Base-by-base conservation (phyloP, 805 yeast genomes). In the Scheffersomyces amazonensis region DNA sequence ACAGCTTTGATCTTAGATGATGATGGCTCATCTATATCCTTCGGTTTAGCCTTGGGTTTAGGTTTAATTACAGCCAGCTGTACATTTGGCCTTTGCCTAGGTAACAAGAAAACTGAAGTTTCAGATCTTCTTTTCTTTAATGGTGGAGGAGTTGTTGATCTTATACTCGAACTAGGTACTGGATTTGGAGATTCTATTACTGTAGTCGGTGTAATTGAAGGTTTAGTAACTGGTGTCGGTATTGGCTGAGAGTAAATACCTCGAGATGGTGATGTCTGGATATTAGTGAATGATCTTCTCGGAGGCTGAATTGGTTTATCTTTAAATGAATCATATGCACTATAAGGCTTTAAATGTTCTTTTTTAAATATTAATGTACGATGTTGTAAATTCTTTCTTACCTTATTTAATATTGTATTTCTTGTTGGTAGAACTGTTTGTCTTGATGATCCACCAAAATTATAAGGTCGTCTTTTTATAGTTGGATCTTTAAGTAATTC, bases 351-450 rank as follows among this genome's bases (percentile, higher is more conserved):
- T n/a, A 34, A 19, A 22, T 36, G 37, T 36, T 15, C 39, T 39
- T 34, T 45, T 10, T 48, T 45, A 42, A 67, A 67, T 60, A 65
- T 64, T 27, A 59, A 43, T 25, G 58, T 52, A 31, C 74, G 47
- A 33, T 48, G 46, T 46, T 56, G 63, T n/a, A 63, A 40, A n/a
- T 69, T 73, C 31, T 48, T 48, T 40, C 53, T 51, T 11, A 69
- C 73, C 43, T 57, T 60, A 25, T 56, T 58, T 37, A 68, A 43
- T 16, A 68, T 68, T 7, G 66, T 50, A 32, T 47, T 54, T 35
- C 37, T 46, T 28, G 42, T 43, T 15, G 35, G 34, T 13, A 28
- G n/a, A 23, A 36, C 18, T 31, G 28, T 24, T 24, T 24, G 28
- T 24, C 48, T 39, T 37, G 39, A 43, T 35, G 49, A 37, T 8